phyloP scores from a whole-genome alignment of 2,329 filamentous ascomycete genomes.

The Tolypocladium album region DNA sequence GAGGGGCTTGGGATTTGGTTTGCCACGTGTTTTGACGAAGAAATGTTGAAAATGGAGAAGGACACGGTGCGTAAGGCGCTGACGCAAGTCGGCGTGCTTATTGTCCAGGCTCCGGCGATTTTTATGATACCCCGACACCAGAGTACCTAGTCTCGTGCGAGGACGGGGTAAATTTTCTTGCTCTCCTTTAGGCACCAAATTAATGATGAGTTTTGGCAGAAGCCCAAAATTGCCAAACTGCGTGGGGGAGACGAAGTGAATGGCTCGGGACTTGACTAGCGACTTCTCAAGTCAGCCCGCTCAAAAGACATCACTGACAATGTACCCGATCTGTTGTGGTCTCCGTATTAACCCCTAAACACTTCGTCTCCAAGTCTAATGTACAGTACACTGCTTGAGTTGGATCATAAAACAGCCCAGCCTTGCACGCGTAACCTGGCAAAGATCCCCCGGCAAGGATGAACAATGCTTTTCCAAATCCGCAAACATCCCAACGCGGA shows the following conservation, averaged over 20 bases:
- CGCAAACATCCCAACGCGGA: not conserved
- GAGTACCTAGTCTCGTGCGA: constrained; percentile 7
- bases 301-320: too few relatives aligned
- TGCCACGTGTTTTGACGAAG: constrained; percentile 2
- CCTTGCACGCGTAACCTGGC: not conserved
- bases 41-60: not conserved
- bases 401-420: not conserved
- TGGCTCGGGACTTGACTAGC: not conserved
- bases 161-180: constrained; percentile 16
- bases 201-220: constrained; percentile 11
- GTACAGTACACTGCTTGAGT: not conserved
- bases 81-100: not conserved
- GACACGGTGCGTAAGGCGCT: not conserved
- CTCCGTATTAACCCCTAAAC: not conserved
- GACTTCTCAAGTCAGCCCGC: not conserved
- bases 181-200: constrained; percentile 19
- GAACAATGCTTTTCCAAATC: not conserved
- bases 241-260: not conserved
- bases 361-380: not conserved
- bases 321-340: not conserved
- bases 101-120: constrained; percentile 4
- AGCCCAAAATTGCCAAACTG: not conserved
- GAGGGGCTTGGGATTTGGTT: constrained; percentile 9
- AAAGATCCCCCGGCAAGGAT: not conserved
- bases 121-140: constrained; percentile 12